Evolutionary conservation across 2,329 filamentous ascomycete genomes (phyloP), one percentile per base, ranked within the genome.

Genomic region (Neofusicoccum sp.): DNA sequence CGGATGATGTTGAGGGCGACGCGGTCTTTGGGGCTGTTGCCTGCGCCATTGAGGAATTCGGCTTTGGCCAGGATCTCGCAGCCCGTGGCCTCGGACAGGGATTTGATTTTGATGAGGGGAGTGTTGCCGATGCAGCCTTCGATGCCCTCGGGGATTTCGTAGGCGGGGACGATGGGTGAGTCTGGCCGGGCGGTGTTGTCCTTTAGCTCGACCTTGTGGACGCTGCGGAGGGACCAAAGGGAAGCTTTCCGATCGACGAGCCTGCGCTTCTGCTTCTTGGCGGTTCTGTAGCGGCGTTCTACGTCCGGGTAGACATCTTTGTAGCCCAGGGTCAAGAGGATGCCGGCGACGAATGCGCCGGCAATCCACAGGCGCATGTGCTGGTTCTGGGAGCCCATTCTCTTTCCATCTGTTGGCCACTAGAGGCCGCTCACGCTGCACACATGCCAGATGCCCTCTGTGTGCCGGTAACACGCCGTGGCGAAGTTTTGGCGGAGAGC

Each of bases 31-130:
- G 95, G 93, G 67, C 90, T 95, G 68, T 91, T 90, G 14, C 95
- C 95, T 3, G 93, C 93, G 53, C 93, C 95, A 77, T 99, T 98
- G 59, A 99, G 84, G 71, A 96, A 96, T 83, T 99, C 95, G 51
- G 92, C 92, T 77, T 99, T 99, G 66, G 89, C 95, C 36, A 98
- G 81, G 69, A 99, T 96, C 41, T 87, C 87, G 70, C 95, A 92
- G 20, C 92, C 92, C 3, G 95, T 97, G 16, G 88, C 91, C 48
- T 89, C 86, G 3, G 90, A 96, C 26, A 99, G 83, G 38, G 90
- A 93, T 66, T 87, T 89, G 72, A 99, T 92, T 65, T 86, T 86
- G 68, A 99, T 85, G 28, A 99, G 82, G 1, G 93, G 93, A 12
- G 95, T 99, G 75, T 96, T 90, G 61, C 95, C 95, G 71, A 99